Evolutionary conservation across 345 rosid species (phyloP), one percentile per base, ranked within the genome.

Genomic region (Syzygium aqueum): DNA sequence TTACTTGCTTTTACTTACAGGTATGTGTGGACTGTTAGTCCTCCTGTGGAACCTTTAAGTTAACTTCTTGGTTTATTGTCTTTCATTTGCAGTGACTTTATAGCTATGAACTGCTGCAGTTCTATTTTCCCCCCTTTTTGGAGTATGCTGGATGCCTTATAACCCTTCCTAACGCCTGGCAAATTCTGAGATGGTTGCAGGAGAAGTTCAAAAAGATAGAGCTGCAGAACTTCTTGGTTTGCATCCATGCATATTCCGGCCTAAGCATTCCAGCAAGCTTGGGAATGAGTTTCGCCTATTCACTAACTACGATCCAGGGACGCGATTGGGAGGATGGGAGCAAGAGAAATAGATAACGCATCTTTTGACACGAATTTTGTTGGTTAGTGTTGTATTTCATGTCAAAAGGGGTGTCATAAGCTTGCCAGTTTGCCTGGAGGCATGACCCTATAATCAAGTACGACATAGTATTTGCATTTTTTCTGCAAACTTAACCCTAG

Each of bases 311-410:
- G 91, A 96, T 89, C 98, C 98, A 9, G 95, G 94, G n/a, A 90
- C 63, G n/a, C 92, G 95, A 88, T 85, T 97, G 89, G 99, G 98
- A 84, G 98, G 99, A 53, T 94, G 97, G 98, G 94, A 93, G 88
- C 91, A 78, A 87, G 92, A 94, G 87, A 86, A 85, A 22, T 92
- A 91, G 61, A 43, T 43, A 15, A 33, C 3, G 37, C 67, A 9
- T 40, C 22, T 10, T 85, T 56, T 22, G 16, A 49, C 5, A 43
- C 30, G 80, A 73, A 33, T 73, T 67, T 67, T 73, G 49, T 37
- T 5, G 19, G 27, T 37, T 73, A 73, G 80, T 9, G 14, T 73
- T 73, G 49, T 37, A 37, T 73, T 73, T 37, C 0, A 33, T 37
- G 25, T 19, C 27, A 19, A 33, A 73, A 5, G 80, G 49, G 80